Percentiles rank a stretch among this genome's conserved stretches.
Evolutionary conservation across 2,329 filamentous ascomycete genomes (phyloP).

Genomic region (Aspergillus udagawae): DNA sequence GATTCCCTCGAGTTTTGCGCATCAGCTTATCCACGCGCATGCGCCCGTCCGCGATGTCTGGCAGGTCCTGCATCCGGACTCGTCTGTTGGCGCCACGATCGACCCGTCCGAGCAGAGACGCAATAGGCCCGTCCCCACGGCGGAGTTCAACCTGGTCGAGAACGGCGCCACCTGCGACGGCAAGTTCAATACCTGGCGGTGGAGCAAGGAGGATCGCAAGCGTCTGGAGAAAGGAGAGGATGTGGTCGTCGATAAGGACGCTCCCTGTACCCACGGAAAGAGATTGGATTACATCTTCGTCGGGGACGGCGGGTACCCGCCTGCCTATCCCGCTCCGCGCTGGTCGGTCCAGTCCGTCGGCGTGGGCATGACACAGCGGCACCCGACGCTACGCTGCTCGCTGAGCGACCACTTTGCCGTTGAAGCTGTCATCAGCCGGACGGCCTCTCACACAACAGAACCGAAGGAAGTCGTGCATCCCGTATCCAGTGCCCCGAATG

Average conservation of each 20-base stretch:
- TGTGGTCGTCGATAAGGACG: constrained; percentile 61
- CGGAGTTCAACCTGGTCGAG: constrained; percentile 69
- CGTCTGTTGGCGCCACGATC: constrained; percentile 69
- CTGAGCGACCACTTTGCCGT: constrained; percentile 95
- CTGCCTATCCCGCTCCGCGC: constrained; percentile 29
- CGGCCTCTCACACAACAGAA: constrained; percentile 1
- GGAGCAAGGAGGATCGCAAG: constrained; percentile 68
- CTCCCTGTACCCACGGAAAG: constrained; percentile 71
- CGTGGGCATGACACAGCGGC: constrained; percentile 76
- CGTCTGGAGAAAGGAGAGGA: constrained; percentile 62
- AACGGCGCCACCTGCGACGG: constrained; percentile 89
- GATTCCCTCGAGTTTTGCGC: constrained; percentile 79
- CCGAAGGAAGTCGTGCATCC: not conserved
- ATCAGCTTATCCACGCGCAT: constrained; percentile 75
- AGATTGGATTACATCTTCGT: constrained; percentile 94
- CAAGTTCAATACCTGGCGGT: constrained; percentile 88
- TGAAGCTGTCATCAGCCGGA: constrained; percentile 66
- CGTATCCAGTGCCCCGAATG: constrained; percentile 19
- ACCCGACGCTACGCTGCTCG: constrained; percentile 76
- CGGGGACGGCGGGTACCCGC: constrained; percentile 47
- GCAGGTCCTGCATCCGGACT: constrained; percentile 78
- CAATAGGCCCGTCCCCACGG: constrained; percentile 65
- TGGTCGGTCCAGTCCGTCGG: constrained; percentile 70
- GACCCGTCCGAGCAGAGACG: constrained; percentile 65
- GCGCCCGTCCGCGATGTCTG: constrained; percentile 78